These are phyloP conservation scores for Carex parvula DNA, from an alignment of 176 grass and related monocot species.

Conservation along the genomic window DNA sequence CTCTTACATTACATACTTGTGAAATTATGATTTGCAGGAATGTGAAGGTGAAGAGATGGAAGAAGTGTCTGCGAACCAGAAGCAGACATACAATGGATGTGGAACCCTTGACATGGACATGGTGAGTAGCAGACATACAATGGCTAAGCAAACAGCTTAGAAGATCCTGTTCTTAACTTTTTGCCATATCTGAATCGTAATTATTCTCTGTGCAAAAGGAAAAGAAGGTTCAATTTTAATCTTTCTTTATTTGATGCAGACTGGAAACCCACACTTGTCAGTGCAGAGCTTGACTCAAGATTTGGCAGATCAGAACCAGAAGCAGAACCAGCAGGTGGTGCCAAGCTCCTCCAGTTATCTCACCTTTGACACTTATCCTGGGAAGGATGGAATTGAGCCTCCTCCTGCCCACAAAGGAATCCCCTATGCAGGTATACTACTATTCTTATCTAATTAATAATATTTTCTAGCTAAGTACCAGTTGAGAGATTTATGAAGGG, in stretches of 20 bases:
- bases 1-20: not conserved
- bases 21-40: constrained; percentile 31
- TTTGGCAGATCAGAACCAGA: constrained; percentile 44
- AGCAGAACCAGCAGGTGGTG: constrained; percentile 46
- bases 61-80: not conserved
- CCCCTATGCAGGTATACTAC: not conserved
- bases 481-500: constrained; percentile 30
- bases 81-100: not conserved
- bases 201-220: too few relatives aligned
- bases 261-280: constrained; percentile 43
- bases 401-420: constrained; percentile 22
- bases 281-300: constrained; percentile 36
- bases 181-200: not conserved
- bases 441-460: not conserved
- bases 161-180: not conserved
- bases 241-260: constrained; percentile 35
- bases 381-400: constrained; percentile 32
- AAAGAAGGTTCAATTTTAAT: not conserved
- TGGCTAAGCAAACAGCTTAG: not conserved
- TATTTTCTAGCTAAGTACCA: not conserved
- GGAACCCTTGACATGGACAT: not conserved
- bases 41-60: constrained; percentile 39
- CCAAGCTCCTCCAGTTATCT: constrained; percentile 57
- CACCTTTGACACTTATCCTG: constrained; percentile 53
- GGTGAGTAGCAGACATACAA: not conserved